Evolutionary conservation across 73 alveolate genomes (phyloP), one percentile per base, ranked within the genome.

Genomic region (Paramecium primaurelia): DNA sequence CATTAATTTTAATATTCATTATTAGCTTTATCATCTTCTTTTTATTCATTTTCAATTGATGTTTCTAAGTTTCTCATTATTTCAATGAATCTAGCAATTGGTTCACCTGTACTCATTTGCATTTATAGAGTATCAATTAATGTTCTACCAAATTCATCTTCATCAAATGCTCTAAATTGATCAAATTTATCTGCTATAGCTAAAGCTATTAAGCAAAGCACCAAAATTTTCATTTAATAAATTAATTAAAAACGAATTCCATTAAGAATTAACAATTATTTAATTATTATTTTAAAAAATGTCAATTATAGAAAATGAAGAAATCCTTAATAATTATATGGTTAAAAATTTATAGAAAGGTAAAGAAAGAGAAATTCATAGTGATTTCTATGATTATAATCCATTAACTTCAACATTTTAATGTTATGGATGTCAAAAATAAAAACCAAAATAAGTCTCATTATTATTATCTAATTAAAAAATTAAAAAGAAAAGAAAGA

Each of bases 121-220:
- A 80, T 47, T 80, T 80, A 36, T 4, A 80, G 37, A 26, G 91
- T 80, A 47, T 80, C 91, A 45, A 80, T 80, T 12, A 80, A 80
- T 40, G 91, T 80, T 80, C 75, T 80, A 16, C 91, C 91, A 80
- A 80, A 80, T 80, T 80, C 91, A 80, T 80, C 91, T 42, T 42
- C n/a, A 80, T 80, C 91, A 80, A 80, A 44, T 49, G 49, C 71
- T 80, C 75, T 80, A 51, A 80, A 45, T 80, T 80, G 71, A 47
- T 80, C 91, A 14, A 80, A 45, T 30, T 45, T 28, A 25, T 80
- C 91, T 18, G 71, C 71, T 0, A 44, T 12, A 47, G 77, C 77
- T 11, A 80, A 80, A 2, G 45, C 91, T 25, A 73, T 25, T 10
- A 73, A 38, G 38, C 58, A 73, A 40, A 73, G 18, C 34, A 73